Evolutionary conservation across 2,329 filamentous ascomycete genomes (phyloP).

Genomic region (Hymenoscyphus repandus): DNA sequence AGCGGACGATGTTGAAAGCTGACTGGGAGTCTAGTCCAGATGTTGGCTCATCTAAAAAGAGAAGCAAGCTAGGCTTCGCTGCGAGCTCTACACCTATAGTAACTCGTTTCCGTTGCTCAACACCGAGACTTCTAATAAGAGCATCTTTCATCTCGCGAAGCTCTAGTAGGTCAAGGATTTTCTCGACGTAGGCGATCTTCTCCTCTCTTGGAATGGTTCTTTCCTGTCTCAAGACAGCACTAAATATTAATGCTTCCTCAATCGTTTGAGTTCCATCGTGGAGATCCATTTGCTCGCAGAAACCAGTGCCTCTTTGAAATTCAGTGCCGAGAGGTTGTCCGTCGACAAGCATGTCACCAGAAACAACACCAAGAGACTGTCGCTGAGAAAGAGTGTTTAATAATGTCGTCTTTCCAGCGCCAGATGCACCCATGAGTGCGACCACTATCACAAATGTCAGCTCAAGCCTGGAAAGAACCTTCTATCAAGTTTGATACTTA

Average conservation of each 20-base stretch:
- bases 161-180: slow-evolving; percentile 61
- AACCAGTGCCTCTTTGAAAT: slow-evolving; percentile 66
- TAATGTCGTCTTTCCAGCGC: slow-evolving; percentile 79
- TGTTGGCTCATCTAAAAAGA: slow-evolving; percentile 71
- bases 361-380: slow-evolving; percentile 54
- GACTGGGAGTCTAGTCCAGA: slow-evolving; percentile 65
- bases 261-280: slow-evolving; percentile 64
- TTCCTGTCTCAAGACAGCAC: slow-evolving; percentile 58
- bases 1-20: slow-evolving; percentile 62
- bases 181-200: slow-evolving; percentile 62
- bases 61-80: slow-evolving; percentile 60
- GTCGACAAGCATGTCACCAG: slow-evolving; percentile 69
- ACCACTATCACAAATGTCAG: slow-evolving; percentile 43
- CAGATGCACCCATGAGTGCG: slow-evolving; percentile 75
- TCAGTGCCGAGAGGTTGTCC: slow-evolving; percentile 54
- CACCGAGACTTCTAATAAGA: slow-evolving; percentile 41
- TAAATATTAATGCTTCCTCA: slow-evolving; percentile 64
- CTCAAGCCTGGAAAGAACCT: too few relatives aligned
- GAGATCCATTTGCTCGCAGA: slow-evolving; percentile 67
- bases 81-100: slow-evolving; percentile 71
- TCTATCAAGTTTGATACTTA: slow-evolving; percentile 1
- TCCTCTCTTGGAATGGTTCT: slow-evolving; percentile 47
- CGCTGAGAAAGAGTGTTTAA: slow-evolving; percentile 72
- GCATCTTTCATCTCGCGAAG: slow-evolving; percentile 63
- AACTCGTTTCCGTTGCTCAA: slow-evolving; percentile 56